These are phyloP conservation scores for Chalciporus pseudorubinellus DNA, from an alignment of 768 basidiomycete species.

Conservation along the genomic window DNA sequence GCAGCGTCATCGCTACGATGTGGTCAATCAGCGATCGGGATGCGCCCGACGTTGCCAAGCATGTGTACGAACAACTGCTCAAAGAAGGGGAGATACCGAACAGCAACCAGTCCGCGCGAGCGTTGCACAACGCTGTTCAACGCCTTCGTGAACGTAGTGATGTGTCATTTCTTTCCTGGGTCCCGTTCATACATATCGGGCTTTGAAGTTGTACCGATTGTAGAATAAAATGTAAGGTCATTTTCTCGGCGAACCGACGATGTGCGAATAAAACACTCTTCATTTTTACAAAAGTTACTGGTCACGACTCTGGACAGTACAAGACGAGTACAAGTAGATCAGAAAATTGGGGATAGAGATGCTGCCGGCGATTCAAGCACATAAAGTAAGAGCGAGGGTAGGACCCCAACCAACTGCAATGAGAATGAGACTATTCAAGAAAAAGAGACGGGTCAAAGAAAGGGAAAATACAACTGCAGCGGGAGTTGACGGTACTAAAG, in stretches of 20 bases:
- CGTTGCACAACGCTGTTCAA: conserved; percentile 1
- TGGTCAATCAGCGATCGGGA: conserved; percentile 41
- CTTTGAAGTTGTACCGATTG: too few species aligned
- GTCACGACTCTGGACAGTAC: background rate
- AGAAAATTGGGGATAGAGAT: background rate
- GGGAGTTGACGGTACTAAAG: background rate
- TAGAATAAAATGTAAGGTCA: too few species aligned
- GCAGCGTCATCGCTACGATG: conserved; percentile 42
- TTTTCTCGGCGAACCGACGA: too few species aligned
- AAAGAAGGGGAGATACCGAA: background rate
- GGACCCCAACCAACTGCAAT: background rate
- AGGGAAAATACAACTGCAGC: background rate
- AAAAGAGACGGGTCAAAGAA: background rate
- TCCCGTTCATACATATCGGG: too few species aligned
- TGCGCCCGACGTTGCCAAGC: conserved; percentile 32
- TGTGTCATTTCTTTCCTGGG: too few species aligned
- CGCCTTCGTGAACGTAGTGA: background rate
- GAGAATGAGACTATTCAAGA: background rate
- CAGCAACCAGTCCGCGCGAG: background rate
- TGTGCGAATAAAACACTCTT: background rate
- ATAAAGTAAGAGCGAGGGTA: background rate
- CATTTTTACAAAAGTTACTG: background rate
- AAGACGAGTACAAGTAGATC: background rate
- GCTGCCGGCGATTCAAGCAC: background rate
- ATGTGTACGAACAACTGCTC: conserved; percentile 28